A percentile compares a stretch with the other conserved stretches of the same genome.
Conservation (phyloP, 768 basidiomycete genomes). For the Leccinum truebloodii region DNA sequence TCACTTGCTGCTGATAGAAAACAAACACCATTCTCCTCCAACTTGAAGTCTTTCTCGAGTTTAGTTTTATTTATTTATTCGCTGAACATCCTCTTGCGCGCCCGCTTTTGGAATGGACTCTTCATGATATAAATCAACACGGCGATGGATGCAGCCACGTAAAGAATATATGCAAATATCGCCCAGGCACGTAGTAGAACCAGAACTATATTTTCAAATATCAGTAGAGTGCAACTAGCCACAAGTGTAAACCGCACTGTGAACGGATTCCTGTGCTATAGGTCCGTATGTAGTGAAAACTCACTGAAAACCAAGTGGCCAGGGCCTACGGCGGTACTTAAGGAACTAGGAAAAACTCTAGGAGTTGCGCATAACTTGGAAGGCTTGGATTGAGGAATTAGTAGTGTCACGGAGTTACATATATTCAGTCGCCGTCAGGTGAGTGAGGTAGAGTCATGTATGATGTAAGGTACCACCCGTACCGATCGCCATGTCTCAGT, state of each 20-base stretch:
- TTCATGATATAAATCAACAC: background rate
- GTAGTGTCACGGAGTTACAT: too few relatives aligned
- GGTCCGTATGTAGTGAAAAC: background rate
- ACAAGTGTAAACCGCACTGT: background rate
- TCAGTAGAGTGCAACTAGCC: too few relatives aligned
- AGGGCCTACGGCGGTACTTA: too few relatives aligned
- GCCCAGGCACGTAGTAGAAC: constrained; percentile 18
- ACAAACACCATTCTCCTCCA: background rate
- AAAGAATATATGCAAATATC: constrained; percentile 10
- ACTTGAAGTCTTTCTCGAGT: background rate
- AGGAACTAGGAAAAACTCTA: too few relatives aligned
- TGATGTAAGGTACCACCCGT: too few relatives aligned
- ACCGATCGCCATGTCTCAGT: too few relatives aligned
- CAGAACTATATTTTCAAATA: background rate
- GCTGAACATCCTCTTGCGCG: background rate
- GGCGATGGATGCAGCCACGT: background rate
- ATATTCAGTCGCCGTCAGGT: too few relatives aligned
- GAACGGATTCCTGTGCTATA: constrained; percentile 10
- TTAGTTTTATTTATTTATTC: background rate
- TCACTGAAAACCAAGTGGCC: background rate
- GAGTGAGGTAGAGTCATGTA: too few relatives aligned
- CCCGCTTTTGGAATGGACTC: background rate
- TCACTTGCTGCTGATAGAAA: background rate
- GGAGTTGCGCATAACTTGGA: too few relatives aligned
- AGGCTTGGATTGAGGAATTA: too few relatives aligned